Conservation (phyloP, 2,329 filamentous ascomycete species). For the Monosporascus cannonballus region DNA sequence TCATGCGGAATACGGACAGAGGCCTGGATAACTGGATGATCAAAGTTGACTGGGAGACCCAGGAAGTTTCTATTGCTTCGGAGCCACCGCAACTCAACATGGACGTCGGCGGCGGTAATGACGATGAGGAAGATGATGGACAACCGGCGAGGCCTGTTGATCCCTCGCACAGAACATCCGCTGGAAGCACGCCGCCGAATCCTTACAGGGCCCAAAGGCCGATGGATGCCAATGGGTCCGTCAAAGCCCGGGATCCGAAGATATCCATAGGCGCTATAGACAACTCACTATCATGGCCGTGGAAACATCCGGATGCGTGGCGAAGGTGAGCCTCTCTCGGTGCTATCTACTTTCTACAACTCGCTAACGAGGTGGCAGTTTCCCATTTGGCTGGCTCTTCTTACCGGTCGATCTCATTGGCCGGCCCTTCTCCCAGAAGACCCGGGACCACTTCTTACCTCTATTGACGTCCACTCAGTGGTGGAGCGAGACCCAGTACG, state of each 20-base stretch:
- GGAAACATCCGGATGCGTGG: constrained; percentile 95
- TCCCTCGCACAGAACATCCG: constrained; percentile 34
- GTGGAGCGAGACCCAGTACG: constrained; percentile 92
- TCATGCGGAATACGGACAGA: constrained; percentile 97
- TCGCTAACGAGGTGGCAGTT: constrained; percentile 46
- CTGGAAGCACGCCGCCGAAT: constrained; percentile 40
- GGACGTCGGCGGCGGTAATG: constrained; percentile 43
- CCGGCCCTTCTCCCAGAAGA: constrained; percentile 90
- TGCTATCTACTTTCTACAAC: neutral
- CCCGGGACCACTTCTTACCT: constrained; percentile 91
- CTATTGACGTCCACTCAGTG: constrained; percentile 89
- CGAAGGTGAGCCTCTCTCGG: constrained; percentile 37
- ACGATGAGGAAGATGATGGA: constrained; percentile 24
- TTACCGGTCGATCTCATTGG: constrained; percentile 94
- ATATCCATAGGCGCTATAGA: constrained; percentile 90
- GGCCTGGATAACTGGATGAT: constrained; percentile 99
- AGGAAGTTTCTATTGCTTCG: constrained; percentile 78
- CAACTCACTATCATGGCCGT: constrained; percentile 96
- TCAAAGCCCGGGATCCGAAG: constrained; percentile 43
- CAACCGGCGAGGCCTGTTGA: constrained; percentile 58
- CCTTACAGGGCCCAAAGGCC: constrained; percentile 75
- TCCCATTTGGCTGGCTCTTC: constrained; percentile 98
- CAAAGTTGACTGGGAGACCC: constrained; percentile 79
- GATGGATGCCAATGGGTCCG: constrained; percentile 67
- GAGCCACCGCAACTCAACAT: constrained; percentile 67